phyloP scores from a whole-genome alignment of 768 basidiomycete species.

The Russula lepida region DNA sequence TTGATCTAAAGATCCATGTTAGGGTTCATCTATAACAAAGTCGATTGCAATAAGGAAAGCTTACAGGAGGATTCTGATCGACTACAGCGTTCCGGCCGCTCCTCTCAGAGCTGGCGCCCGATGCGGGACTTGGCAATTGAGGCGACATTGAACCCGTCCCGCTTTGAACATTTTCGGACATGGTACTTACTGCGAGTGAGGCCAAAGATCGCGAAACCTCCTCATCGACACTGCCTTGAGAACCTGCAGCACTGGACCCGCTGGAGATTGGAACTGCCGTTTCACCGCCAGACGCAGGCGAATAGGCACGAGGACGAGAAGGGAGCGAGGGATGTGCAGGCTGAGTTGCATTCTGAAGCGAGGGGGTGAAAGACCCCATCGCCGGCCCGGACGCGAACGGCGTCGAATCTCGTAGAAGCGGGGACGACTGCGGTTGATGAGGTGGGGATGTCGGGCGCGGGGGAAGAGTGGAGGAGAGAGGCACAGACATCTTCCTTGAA shows the following conservation, averaged over 20 bases:
- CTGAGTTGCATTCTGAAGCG: constrained; percentile 23
- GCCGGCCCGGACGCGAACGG: constrained; percentile 12
- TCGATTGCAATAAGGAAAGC: constrained; percentile 21
- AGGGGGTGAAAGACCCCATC: constrained; percentile 27
- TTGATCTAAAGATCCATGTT: constrained; percentile 54
- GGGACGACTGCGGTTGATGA: constrained; percentile 23
- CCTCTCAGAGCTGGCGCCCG: constrained; percentile 44
- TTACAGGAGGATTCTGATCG: constrained; percentile 91
- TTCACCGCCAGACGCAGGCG: constrained; percentile 20
- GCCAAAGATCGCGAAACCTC: constrained; percentile 29
- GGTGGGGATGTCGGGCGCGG: constrained; percentile 23
- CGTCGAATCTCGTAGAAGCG: constrained; percentile 22
- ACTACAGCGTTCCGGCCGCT: constrained; percentile 32
- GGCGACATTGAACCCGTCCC: constrained; percentile 54
- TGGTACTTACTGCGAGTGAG: constrained; percentile 45
- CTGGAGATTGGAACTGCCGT: constrained; percentile 33
- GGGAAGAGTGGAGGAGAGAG: constrained; percentile 21
- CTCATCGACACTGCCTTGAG: constrained; percentile 29
- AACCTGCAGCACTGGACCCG: constrained; percentile 38
- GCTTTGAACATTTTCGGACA: neutral
- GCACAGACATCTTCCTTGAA: constrained; percentile 23
- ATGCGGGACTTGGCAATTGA: constrained; percentile 69
- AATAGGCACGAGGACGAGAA: constrained; percentile 26
- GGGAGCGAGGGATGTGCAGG: constrained; percentile 26
- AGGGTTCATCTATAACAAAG: neutral